These are phyloP conservation scores for Sarcomyxa edulis DNA, from an alignment of 768 basidiomycete genomes.

Conservation along the genomic window DNA sequence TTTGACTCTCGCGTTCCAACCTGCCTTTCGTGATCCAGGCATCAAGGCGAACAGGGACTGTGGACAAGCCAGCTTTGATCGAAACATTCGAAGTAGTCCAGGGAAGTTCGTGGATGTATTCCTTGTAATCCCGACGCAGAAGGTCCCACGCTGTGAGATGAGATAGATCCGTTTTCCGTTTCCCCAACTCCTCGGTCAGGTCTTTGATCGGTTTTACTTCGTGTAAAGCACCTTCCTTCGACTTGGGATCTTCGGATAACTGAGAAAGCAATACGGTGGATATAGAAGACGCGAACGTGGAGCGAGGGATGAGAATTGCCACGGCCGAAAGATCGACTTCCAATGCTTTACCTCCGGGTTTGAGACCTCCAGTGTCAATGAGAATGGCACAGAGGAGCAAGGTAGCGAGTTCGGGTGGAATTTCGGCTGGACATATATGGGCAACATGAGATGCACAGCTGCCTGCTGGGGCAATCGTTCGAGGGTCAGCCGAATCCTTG, in stretches of 20 bases:
- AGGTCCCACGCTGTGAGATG: conserved; percentile 70
- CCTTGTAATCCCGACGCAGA: conserved; percentile 93
- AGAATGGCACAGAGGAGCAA: conserved; percentile 79
- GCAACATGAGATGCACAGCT: conserved; percentile 69
- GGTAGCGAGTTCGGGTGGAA: conserved; percentile 63
- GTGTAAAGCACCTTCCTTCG: conserved; percentile 24
- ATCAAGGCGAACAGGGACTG: conserved; percentile 70
- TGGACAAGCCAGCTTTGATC: conserved; percentile 72
- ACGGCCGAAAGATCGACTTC: conserved; percentile 60
- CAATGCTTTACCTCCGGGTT: conserved; percentile 72
- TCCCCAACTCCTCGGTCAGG: conserved; percentile 41
- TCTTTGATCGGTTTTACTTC: conserved; percentile 38
- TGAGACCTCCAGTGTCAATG: conserved; percentile 84
- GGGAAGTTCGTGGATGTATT: conserved; percentile 54
- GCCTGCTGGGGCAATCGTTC: conserved; percentile 65
- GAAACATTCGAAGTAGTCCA: conserved; percentile 28
- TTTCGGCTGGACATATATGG: conserved; percentile 21
- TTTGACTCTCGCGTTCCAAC: conserved; percentile 30
- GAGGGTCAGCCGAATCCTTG: conserved; percentile 53
- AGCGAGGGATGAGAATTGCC: conserved; percentile 54
- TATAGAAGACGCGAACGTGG: conserved; percentile 33
- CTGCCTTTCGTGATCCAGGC: conserved; percentile 44
- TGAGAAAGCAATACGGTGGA: conserved; percentile 12
- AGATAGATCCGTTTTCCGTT: conserved; percentile 64
- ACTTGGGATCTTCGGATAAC: conserved; percentile 7